A percentile compares a stretch with the other conserved stretches of the same genome.
Evolutionary conservation across 345 rosid species (phyloP).

Genomic region (Ailanthus altissimus): DNA sequence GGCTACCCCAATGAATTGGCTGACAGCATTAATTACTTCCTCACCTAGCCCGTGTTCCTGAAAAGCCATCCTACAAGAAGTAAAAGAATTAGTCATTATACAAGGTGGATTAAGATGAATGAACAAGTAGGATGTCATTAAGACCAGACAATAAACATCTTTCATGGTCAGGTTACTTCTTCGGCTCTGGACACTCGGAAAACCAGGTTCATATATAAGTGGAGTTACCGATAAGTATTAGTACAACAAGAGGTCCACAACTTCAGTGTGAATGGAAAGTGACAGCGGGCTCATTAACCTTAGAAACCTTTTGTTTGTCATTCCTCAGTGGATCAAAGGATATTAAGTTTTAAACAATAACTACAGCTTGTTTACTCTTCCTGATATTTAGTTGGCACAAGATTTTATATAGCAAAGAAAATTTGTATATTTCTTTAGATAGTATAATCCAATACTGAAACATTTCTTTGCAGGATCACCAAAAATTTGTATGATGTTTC

Average conservation of each 20-base stretch:
- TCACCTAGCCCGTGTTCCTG: slow-evolving; percentile 77
- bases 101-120: background rate
- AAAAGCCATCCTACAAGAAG: slow-evolving; percentile 66
- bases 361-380: background rate
- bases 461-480: background rate
- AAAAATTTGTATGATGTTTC: background rate
- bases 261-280: background rate
- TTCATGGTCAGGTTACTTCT: background rate
- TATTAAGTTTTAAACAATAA: background rate
- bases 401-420: background rate
- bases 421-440: too few species aligned
- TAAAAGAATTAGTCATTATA: slow-evolving; percentile 3
- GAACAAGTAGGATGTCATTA: background rate
- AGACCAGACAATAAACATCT: slow-evolving; percentile 5
- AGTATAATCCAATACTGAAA: background rate
- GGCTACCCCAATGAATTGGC: slow-evolving; percentile 69
- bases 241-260: background rate
- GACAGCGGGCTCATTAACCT: background rate
- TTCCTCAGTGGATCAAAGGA: slow-evolving; percentile 1
- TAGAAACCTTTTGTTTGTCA: background rate
- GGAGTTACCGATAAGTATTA: background rate
- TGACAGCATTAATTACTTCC: slow-evolving; percentile 57
- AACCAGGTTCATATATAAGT: background rate
- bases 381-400: background rate
- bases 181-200: background rate